Percentiles rank a stretch among this genome's conserved stretches.
These are phyloP conservation scores for Gonapodya prolifera DNA, from an alignment of 192 early-diverging fungal genomes.

Conservation along the genomic window DNA sequence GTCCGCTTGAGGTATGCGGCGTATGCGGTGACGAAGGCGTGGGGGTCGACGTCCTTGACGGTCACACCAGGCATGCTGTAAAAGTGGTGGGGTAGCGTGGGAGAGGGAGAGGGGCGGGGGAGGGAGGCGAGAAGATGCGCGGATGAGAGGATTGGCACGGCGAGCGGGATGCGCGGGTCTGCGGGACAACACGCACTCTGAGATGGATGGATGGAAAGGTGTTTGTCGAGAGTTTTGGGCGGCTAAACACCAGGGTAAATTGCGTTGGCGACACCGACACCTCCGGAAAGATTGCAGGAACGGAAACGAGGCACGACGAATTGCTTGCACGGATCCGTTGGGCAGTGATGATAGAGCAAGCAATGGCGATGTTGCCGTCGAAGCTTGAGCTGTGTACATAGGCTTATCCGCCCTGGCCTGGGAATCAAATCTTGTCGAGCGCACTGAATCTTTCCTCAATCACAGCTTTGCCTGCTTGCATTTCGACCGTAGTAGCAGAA, in stretches of 20 bases:
- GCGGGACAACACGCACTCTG: background rate
- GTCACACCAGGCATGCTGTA: constrained; percentile 36
- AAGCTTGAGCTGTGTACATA: too few species aligned
- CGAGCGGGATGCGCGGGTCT: background rate
- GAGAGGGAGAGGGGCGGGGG: background rate
- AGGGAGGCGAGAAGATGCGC: background rate
- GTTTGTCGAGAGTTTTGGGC: too few species aligned
- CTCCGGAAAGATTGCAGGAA: too few species aligned
- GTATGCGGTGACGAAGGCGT: constrained; percentile 94
- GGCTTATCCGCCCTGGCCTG: too few species aligned
- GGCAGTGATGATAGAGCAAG: background rate
- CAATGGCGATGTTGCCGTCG: background rate
- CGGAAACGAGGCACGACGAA: too few species aligned
- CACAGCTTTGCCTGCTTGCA: too few species aligned
- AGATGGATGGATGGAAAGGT: background rate
- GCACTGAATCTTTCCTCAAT: too few species aligned
- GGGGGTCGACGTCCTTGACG: constrained; percentile 94
- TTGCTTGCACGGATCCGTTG: too few species aligned
- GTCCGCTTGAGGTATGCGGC: constrained; percentile 98
- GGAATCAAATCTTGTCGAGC: too few species aligned
- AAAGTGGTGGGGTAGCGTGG: background rate
- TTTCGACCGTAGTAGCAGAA: too few species aligned
- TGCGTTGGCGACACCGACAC: background rate
- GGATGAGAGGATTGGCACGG: background rate
- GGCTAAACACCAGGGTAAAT: too few species aligned